Evolutionary conservation across 2,329 filamentous ascomycete species (phyloP), one percentile per base, ranked within the genome.

Genomic region (Colletotrichum coccodes): DNA sequence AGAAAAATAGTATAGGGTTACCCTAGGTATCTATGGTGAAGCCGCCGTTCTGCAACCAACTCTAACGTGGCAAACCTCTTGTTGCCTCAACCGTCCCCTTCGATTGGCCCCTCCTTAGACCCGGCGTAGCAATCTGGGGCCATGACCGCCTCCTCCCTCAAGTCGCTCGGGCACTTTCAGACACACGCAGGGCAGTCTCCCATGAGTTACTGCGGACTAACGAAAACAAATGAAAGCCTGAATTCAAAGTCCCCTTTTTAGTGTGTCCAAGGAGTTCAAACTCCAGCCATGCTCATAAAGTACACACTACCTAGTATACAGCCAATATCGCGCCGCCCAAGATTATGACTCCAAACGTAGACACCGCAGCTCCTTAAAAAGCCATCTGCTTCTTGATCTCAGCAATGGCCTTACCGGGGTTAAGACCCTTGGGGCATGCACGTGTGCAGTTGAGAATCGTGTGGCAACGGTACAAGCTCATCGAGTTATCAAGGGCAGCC

Each of bases 371-470:
- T 57, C 58, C 32, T 73, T 80, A 86, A 42, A 89, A 83, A 65
- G 95, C 90, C 93, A 98, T 92, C 85, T 91, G 89, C 92, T 98
- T 98, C 93, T 98, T 98, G 82, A 98, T 97, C 87, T 98, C 93
- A 60, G 95, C 95, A 84, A 99, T 97, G 21, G 96, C 96, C 79
- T 94, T 87, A 73, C 94, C 96, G 23, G 96, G 96, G 87, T 99
- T 99, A 76, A 99, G 84, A 52, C 96, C 96, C 93, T 99, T 99
- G 79, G 96, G 96, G 84, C 96, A 99, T 64, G 95, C 97, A 82
- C 94, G 89, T 74, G 95, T 95, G 90, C 95, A 99, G 89, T 99
- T 99, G 76, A 99, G 90, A 80, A 99, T 99, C 72, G 96, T 99
- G 88, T 99, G 96, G 89, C 96, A 99, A 78, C 96, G 90, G 89